phyloP scores from a whole-genome alignment of 208 protist genomes.

The Trypanosoma theileri region DNA sequence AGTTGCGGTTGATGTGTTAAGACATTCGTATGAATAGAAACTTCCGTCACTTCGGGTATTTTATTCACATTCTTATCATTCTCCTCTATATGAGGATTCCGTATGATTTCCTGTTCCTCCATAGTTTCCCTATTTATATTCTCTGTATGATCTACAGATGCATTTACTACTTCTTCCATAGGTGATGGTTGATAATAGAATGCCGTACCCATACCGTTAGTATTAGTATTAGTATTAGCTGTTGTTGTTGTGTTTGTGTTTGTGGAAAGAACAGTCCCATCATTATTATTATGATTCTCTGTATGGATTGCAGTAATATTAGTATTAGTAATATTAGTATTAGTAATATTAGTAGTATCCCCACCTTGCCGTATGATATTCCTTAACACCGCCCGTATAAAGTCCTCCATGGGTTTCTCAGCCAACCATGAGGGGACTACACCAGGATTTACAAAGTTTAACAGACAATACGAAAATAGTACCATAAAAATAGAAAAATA shows the following conservation, averaged over 20 bases:
- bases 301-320: not conserved
- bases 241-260: too few relatives aligned
- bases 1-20: too few relatives aligned
- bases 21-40: too few relatives aligned
- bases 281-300: not conserved
- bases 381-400: slow-evolving; percentile 39
- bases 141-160: not conserved
- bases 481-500: not conserved
- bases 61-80: too few relatives aligned
- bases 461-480: slow-evolving; percentile 15
- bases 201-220: too few relatives aligned
- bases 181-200: not conserved
- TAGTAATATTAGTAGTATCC: not conserved
- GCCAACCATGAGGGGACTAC: slow-evolving; percentile 38
- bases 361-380: not conserved
- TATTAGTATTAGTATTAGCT: too few relatives aligned
- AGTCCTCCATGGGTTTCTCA: slow-evolving; percentile 38
- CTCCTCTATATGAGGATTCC: too few relatives aligned
- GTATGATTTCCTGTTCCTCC: too few relatives aligned
- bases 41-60: too few relatives aligned
- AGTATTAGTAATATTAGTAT: not conserved
- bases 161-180: not conserved
- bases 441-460: slow-evolving; percentile 29
- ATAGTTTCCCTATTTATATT: not conserved
- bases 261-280: not conserved